phyloP scores from a whole-genome alignment of 1,139 yeast species.

The Yamadazyma pseudoaaseri region DNA sequence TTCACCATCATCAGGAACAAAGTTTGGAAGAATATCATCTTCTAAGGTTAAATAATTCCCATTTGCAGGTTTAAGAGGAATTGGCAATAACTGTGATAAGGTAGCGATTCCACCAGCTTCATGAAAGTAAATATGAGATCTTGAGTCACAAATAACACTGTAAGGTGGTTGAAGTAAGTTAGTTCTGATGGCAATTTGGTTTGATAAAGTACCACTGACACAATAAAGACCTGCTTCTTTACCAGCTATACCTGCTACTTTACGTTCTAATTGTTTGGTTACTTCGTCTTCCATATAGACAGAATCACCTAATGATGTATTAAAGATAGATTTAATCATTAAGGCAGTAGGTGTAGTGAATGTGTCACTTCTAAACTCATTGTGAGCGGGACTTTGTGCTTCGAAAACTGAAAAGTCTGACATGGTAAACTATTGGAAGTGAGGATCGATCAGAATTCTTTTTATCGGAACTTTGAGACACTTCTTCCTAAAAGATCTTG shows the following conservation, averaged over 20 bases:
- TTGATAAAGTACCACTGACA: slow-evolving; percentile 87
- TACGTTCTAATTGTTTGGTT: slow-evolving; percentile 63
- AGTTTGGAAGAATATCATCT: slow-evolving; percentile 59
- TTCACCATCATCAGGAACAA: slow-evolving; percentile 59
- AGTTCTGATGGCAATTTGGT: slow-evolving; percentile 81
- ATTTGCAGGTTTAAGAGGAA: slow-evolving; percentile 74
- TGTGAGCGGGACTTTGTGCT: slow-evolving; percentile 33
- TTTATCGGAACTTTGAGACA: too few species aligned
- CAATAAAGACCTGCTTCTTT: slow-evolving; percentile 83
- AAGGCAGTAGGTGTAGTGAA: slow-evolving; percentile 85
- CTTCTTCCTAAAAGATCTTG: too few species aligned
- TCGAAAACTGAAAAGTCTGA: slow-evolving; percentile 8
- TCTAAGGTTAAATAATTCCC: slow-evolving; percentile 78
- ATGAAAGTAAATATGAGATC: slow-evolving; percentile 79
- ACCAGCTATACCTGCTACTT: slow-evolving; percentile 71
- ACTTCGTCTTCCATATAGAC: slow-evolving; percentile 83
- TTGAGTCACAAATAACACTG: slow-evolving; percentile 76
- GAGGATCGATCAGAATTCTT: too few species aligned
- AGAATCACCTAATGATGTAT: slow-evolving; percentile 71
- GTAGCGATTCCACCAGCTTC: slow-evolving; percentile 94
- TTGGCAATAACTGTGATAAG: slow-evolving; percentile 89
- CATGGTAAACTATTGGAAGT: too few species aligned
- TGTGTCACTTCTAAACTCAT: slow-evolving; percentile 82
- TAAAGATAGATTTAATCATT: slow-evolving; percentile 46
- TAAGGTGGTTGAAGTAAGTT: slow-evolving; percentile 85